Conservation (phyloP, 2,329 filamentous ascomycete species). For the Neurospora sp. region DNA sequence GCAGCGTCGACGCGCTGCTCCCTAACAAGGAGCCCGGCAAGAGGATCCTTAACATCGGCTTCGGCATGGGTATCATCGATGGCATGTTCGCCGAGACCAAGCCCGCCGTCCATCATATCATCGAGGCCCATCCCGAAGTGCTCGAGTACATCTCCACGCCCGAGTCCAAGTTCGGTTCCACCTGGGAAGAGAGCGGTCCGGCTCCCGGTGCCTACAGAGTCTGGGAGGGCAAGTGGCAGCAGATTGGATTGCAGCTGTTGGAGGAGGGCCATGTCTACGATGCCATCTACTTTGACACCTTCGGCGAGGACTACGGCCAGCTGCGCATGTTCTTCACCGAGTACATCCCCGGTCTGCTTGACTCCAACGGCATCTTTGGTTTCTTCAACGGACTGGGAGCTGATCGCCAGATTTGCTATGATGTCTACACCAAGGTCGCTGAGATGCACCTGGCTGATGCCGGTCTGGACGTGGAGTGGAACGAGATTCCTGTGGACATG, state of each 20-base stretch:
- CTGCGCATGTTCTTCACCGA: conserved; percentile 83
- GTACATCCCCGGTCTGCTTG: conserved; percentile 69
- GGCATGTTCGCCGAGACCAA: conserved; percentile 58
- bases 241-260: conserved; percentile 59
- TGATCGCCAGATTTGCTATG: conserved; percentile 86
- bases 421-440: conserved; percentile 86
- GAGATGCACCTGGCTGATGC: conserved; percentile 87
- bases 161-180: conserved; percentile 40
- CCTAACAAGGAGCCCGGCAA: conserved; percentile 36
- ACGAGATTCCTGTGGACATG: conserved; percentile 63
- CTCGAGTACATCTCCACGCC: conserved; percentile 47
- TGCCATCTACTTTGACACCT: conserved; percentile 95
- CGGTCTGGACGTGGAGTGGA: conserved; percentile 83
- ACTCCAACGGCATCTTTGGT: conserved; percentile 63
- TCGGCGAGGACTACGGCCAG: conserved; percentile 85
- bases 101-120: conserved; percentile 67
- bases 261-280: conserved; percentile 64
- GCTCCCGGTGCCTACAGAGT: conserved; percentile 62
- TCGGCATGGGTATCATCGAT: conserved; percentile 87
- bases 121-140: conserved; percentile 76
- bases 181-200: conserved; percentile 45
- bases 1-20: conserved; percentile 59
- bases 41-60: conserved; percentile 74
- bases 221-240: conserved; percentile 71
- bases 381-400: conserved; percentile 90